Evolutionary conservation across 148 eudicot species (phyloP).

Genomic region (Talinum fruticosum): DNA sequence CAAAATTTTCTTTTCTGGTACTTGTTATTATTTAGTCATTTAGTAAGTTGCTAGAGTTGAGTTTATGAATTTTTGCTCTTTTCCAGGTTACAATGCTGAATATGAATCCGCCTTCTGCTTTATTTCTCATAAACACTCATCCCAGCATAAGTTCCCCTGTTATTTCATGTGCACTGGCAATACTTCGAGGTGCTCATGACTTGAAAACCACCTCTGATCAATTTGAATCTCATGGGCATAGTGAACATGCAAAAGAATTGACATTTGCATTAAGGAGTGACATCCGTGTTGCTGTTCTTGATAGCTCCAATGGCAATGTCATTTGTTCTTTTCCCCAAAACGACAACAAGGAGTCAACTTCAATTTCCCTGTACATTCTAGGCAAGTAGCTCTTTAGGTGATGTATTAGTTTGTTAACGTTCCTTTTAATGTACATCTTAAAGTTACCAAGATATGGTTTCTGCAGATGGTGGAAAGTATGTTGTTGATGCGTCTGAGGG

Average conservation of each 20-base stretch:
- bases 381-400: conserved; percentile 49
- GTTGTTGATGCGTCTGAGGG: conserved; percentile 43
- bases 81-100: conserved; percentile 83
- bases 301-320: conserved; percentile 55
- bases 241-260: conserved; percentile 43
- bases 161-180: conserved; percentile 45
- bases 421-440: background rate
- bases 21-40: background rate
- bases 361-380: conserved; percentile 64
- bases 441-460: conserved; percentile 8
- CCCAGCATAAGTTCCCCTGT: conserved; percentile 50
- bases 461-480: conserved; percentile 50
- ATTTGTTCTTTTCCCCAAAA: conserved; percentile 40
- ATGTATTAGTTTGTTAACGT: conserved; percentile 3
- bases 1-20: background rate
- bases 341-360: conserved; percentile 45
- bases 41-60: background rate
- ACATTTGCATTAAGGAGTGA: conserved; percentile 56
- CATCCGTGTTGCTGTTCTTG: conserved; percentile 46
- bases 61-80: conserved; percentile 14
- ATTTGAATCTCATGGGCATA: conserved; percentile 31
- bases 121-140: conserved; percentile 54
- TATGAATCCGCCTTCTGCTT: conserved; percentile 48
- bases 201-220: conserved; percentile 28
- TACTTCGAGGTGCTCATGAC: conserved; percentile 28